Base-by-base conservation (phyloP, 805 yeast species). In the Cyberlindnera misumaiensis region DNA sequence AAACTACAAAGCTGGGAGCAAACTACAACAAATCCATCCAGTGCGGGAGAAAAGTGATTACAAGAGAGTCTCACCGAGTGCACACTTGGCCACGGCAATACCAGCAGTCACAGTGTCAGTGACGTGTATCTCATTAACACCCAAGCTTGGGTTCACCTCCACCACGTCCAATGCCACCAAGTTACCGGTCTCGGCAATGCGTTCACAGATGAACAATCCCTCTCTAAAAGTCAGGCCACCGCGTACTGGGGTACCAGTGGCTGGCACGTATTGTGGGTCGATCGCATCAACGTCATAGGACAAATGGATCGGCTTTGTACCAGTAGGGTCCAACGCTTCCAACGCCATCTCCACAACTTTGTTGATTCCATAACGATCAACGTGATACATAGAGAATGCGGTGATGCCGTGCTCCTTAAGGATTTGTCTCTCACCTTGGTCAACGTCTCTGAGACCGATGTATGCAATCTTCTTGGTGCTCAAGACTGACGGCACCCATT, bases 201-300 rank as follows among this genome's bases (percentile, higher is more conserved):
- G 93, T 65, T 90, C 98, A 44, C 89, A 93, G 38, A 90, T 64
- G 58, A 83, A 90, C 59, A 93, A 72, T 35, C 96, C 97, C 64
- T 90, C 98, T 65, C 98, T 77, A 62, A 90, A 72, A 8, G 96
- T 81, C 47, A 90, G 69, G 4, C 98, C 98, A 47, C 97, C 97
- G 60, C 95, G 80, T 12, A 90, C 98, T 31, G 97, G 90, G 1
- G 98, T 93, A 39, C 98, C 98, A 1, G 98, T 90, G 29, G 97
- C 95, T 14, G 96, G 97, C 11, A 93, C 96, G 56, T 70, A 88
- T 45, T 78, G 72, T 34, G 97, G 97, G 63, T 90, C 98, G 42
- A 93, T 81, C 31, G 97, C 97, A 63, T 90, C 98, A 32, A 90
- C 97, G 58, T 90, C 98, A 59, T 89, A 90, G 20, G 94, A 82